Evolutionary conservation across 192 early-diverging fungal genomes (phyloP).

Genomic region (Mortierella alpina): DNA sequence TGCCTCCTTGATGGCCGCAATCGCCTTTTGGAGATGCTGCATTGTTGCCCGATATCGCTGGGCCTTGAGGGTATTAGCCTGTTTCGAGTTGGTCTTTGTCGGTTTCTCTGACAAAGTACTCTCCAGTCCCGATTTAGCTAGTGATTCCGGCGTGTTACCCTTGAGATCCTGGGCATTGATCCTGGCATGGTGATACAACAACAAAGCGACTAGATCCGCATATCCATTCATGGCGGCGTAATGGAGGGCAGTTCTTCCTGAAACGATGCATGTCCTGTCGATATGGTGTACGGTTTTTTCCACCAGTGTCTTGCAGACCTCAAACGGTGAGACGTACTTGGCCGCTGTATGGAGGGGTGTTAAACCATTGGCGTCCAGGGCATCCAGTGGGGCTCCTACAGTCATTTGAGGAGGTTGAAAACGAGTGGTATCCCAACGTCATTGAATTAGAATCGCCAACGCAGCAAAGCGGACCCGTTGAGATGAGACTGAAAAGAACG

Average conservation of each 20-base stretch:
- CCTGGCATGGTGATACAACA: conserved; percentile 48
- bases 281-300: conserved; percentile 52
- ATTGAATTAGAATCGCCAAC: neutral
- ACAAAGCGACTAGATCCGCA: conserved; percentile 36
- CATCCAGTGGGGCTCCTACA: conserved; percentile 50
- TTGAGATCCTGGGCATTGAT: conserved; percentile 46
- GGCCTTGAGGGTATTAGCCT: conserved; percentile 23
- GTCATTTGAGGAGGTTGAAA: neutral
- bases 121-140: conserved; percentile 42
- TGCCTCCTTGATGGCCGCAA: conserved; percentile 33
- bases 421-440: neutral
- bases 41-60: conserved; percentile 33
- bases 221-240: conserved; percentile 50
- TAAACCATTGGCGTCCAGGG: conserved; percentile 51
- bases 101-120: conserved; percentile 40
- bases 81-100: conserved; percentile 21
- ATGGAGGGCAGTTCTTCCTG: conserved; percentile 46
- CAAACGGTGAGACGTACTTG: conserved; percentile 35
- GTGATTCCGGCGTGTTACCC: conserved; percentile 46
- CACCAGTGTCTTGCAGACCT: conserved; percentile 44
- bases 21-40: conserved; percentile 47
- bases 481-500: conserved; percentile 2
- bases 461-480: neutral
- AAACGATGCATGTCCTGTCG: conserved; percentile 44
- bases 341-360: conserved; percentile 56